Evolutionary conservation across 106 monocot species (phyloP), one percentile per base, ranked within the genome.

Genomic region (Acanthochlamys bracteata): DNA sequence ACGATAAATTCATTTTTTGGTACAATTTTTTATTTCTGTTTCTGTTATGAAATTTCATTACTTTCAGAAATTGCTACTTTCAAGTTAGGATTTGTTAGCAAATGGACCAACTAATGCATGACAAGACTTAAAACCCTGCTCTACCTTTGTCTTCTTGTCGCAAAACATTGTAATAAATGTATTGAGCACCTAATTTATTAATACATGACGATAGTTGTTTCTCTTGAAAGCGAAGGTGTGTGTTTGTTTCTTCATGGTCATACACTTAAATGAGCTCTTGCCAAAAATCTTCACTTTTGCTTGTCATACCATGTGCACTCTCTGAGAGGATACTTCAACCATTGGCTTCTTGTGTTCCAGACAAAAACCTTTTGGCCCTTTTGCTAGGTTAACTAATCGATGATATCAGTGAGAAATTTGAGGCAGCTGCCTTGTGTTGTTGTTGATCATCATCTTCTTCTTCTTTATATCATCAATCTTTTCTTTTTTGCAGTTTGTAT

Each of bases 221-320:
- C 49, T 66, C 70, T 74, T 79, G 55, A 55, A 78, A 73, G 78
- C 73, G 64, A 78, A 73, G 78, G 63, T 51, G 33, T 33, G 33
- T 33, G 6, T 33, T 1, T 33, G 33, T 51, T 51, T 8, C 51
- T 19, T 51, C n/a, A 51, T 51, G 8, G 13, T 51, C n/a, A 51
- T 51, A 21, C 53, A 67, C 66, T 71, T 71, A 65, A 71, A 67
- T 66, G 24, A 45, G 19, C 55, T 39, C 42, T 58, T 63, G 53
- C 4, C n/a, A 13, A 4, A n/a, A 4, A 0, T 11, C 65, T 26
- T 53, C 33, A 14, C 52, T 33, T 53, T 53, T 66, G 15, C 20
- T 42, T 71, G 40, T 54, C 33, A 14, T 53, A 24, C 43, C 33
- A 25, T 62, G 53, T 72, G 61, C 72, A 62, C 65, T 60, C 27